Evolutionary conservation across 2,329 filamentous ascomycete species (phyloP).

Genomic region (Fusarium tricinctum): DNA sequence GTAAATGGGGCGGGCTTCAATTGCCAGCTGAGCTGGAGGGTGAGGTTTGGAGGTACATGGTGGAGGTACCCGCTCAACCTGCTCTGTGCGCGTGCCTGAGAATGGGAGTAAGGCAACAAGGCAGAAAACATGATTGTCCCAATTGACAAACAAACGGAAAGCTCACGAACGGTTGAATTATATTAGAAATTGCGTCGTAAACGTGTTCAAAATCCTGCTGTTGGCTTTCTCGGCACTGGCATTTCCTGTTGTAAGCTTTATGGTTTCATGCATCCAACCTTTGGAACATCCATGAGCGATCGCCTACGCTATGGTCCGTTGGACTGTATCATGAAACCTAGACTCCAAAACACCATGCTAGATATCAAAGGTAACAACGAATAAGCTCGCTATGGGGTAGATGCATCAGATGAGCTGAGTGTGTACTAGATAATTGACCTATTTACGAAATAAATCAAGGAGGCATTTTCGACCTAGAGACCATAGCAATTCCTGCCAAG

Average conservation of each 20-base stretch:
- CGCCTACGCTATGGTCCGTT: slow-evolving; percentile 29
- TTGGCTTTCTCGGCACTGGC: background rate
- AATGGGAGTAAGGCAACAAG: slow-evolving; percentile 52
- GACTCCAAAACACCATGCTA: slow-evolving; percentile 19
- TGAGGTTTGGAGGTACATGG: slow-evolving; percentile 44
- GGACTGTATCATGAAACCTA: slow-evolving; percentile 29
- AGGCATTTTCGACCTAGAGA: too few relatives aligned
- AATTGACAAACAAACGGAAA: background rate
- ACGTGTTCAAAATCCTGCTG: background rate
- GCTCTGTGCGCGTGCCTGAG: slow-evolving; percentile 46
- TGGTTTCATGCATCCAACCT: background rate
- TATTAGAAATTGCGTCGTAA: background rate
- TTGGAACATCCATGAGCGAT: slow-evolving; percentile 14
- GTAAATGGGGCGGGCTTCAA: slow-evolving; percentile 38
- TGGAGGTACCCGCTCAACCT: slow-evolving; percentile 46
- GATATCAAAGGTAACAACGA: background rate
- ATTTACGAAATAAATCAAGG: rapidly evolving
- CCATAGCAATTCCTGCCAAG: background rate
- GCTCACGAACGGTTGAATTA: background rate
- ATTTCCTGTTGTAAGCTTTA: background rate
- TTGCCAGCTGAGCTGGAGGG: slow-evolving; percentile 31
- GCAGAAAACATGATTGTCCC: slow-evolving; percentile 42
- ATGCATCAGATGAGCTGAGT: rapidly evolving
- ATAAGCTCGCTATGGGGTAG: background rate
- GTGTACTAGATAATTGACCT: background rate